Evolutionary conservation across 768 basidiomycete genomes (phyloP).

Genomic region (Mycena crocata): DNA sequence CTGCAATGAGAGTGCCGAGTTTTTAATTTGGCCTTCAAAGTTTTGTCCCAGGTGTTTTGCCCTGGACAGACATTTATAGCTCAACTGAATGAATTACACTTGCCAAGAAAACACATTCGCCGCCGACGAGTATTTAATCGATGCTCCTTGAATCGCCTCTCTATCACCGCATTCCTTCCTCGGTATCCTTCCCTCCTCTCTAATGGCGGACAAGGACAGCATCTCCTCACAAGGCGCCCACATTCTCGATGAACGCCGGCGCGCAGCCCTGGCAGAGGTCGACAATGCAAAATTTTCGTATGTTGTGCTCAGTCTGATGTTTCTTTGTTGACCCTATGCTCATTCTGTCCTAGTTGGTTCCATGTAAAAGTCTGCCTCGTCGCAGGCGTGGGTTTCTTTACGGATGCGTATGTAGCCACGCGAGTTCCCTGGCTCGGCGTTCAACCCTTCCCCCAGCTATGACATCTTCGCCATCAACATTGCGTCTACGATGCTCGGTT

Average conservation of each 20-base stretch:
- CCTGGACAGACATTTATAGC: too few species aligned
- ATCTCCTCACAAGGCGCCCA: constrained; percentile 47
- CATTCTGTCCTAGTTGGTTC: constrained; percentile 70
- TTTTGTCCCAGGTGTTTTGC: too few species aligned
- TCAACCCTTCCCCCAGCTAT: constrained; percentile 54
- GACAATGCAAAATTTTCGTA: constrained; percentile 90
- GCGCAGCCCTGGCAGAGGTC: constrained; percentile 85
- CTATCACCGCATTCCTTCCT: too few species aligned
- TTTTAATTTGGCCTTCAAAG: too few species aligned
- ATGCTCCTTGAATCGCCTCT: too few species aligned
- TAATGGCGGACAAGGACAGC: constrained; percentile 53
- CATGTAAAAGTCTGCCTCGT: constrained; percentile 81
- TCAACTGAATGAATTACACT: too few species aligned
- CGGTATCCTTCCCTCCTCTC: constrained; percentile 22
- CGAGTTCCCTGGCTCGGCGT: neutral
- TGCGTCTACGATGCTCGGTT: constrained; percentile 84
- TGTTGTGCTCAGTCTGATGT: constrained; percentile 39
- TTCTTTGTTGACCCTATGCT: neutral
- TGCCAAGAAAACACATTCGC: too few species aligned
- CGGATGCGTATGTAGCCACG: constrained; percentile 59
- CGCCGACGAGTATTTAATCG: too few species aligned
- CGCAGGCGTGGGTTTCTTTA: constrained; percentile 91
- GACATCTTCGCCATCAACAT: constrained; percentile 94
- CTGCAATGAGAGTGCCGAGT: too few species aligned
- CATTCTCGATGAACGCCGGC: constrained; percentile 75